These are phyloP conservation scores for Immersiporthe knoxdaviesiana DNA, from an alignment of 2,329 filamentous ascomycete genomes.

Conservation along the genomic window DNA sequence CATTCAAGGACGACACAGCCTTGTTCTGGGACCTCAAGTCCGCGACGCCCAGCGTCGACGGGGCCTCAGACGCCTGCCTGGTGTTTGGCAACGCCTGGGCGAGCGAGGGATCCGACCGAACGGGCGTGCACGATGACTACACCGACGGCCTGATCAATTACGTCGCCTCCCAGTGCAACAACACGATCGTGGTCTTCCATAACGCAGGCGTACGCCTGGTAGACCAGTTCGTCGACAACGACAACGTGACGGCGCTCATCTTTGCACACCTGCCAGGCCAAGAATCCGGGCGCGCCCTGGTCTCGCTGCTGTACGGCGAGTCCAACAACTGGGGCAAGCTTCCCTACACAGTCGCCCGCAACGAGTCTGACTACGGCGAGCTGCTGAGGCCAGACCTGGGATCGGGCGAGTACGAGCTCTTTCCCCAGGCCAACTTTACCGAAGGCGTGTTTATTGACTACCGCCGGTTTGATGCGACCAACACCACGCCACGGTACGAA, in stretches of 20 bases:
- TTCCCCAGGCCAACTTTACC: constrained; percentile 55
- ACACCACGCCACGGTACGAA: constrained; percentile 55
- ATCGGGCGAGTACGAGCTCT: constrained; percentile 55
- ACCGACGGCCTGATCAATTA: constrained; percentile 60
- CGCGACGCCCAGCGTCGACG: constrained; percentile 51
- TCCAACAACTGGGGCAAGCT: constrained; percentile 60
- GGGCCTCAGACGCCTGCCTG: constrained; percentile 65
- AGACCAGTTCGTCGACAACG: constrained; percentile 63
- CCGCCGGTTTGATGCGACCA: constrained; percentile 54
- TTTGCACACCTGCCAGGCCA: constrained; percentile 69
- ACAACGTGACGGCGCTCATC: constrained; percentile 66
- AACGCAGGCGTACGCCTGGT: constrained; percentile 65
- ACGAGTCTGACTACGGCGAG: constrained; percentile 58
- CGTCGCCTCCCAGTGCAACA: constrained; percentile 62
- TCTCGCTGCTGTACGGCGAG: constrained; percentile 61
- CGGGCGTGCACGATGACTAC: constrained; percentile 66
- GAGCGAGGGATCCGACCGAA: constrained; percentile 71
- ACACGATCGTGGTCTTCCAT: constrained; percentile 67
- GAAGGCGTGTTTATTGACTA: constrained; percentile 60
- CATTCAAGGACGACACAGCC: constrained; percentile 58
- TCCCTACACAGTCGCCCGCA: constrained; percentile 63
- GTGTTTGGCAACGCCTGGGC: constrained; percentile 71
- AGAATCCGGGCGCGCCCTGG: constrained; percentile 60
- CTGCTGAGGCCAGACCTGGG: constrained; percentile 46
- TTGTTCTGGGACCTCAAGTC: constrained; percentile 63